A percentile compares a stretch with the other conserved stretches of the same genome.
Conservation (phyloP, 148 eudicot genomes). For the Chenopodium quinoa region DNA sequence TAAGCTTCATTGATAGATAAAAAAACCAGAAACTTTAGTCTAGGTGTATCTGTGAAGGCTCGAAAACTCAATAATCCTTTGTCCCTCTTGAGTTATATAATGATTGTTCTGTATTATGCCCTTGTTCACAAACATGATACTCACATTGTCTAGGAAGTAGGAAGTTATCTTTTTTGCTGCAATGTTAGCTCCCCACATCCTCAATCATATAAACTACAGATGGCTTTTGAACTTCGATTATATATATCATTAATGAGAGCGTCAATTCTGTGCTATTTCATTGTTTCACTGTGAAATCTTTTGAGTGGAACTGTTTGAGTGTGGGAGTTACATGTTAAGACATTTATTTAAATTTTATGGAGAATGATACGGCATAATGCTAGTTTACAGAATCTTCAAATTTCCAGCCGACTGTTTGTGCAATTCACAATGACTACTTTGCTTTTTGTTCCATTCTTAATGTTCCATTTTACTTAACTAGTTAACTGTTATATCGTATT, state of each 20-base stretch:
- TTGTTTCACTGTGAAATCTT: not conserved
- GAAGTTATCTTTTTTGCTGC: not conserved
- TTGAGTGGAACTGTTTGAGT: not conserved
- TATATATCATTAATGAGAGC: not conserved
- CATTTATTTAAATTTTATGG: not conserved
- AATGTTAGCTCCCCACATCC: not conserved
- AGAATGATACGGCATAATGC: not conserved
- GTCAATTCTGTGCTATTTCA: slow-evolving; percentile 1
- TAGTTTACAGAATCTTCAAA: not conserved
- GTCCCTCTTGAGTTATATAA: not conserved
- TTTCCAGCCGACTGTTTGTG: not conserved
- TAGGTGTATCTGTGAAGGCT: not conserved
- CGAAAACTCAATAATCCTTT: not conserved
- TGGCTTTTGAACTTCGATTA: not conserved
- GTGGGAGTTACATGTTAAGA: not conserved
- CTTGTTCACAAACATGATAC: not conserved
- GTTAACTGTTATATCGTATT: slow-evolving; percentile 9
- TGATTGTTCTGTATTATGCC: not conserved
- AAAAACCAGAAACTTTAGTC: not conserved
- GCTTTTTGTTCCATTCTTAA: not conserved
- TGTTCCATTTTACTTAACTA: not conserved
- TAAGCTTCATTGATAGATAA: not conserved
- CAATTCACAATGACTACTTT: not conserved
- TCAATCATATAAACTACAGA: too few species aligned
- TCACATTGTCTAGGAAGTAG: not conserved